Base-by-base conservation (phyloP, 2,329 filamentous ascomycete genomes). In the Colletotrichum eleusines region DNA sequence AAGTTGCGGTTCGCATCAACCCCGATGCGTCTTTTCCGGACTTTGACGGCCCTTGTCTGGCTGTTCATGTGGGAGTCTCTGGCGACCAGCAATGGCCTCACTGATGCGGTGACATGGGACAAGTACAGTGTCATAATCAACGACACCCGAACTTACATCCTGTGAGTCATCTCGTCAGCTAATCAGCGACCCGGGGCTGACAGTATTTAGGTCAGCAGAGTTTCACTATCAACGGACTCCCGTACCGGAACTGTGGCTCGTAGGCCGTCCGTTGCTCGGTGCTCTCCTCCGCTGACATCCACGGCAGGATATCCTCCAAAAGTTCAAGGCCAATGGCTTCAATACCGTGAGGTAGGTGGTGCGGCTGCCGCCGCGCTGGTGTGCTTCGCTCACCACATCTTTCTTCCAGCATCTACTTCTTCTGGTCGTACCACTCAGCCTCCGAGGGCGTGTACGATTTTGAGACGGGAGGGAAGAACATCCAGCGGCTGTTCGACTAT, bases 261-360 rank as follows among this genome's bases (percentile, higher is more conserved):
- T 81, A 68, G 58, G 63, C 62, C 50, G 14, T 5, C 0, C 11
- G 1, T 7, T 26, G 33, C 5, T 16, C 8, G 5, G 18, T 9
- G 18, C 18, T 14, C 20, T 48, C 18, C 4, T 16, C 7, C 51
- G 23, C 48, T 70, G 28, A 70, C n/a, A n/a, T 14, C 6, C 12
- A 12, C 7, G 26, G 6, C 76, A 76, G 42, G 92, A 95, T 74
- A 78, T 95, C 3, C 91, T 97, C 74, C 91, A 96, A 76, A 97
- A 97, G 80, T 89, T 96, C 79, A 94, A 92, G 79, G 91, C 92
- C 0, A 81, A 94, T 1, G 94, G 94, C 0, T 95, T 94, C 81
- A 95, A 92, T 75, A 87, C 89, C 61, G 91, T 95, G 5, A 92
- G 90, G 0, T 92, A 93, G 77, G 62, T 35, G 18, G 14, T 6